Evolutionary conservation across 1,139 yeast species (phyloP).

Genomic region (Hanseniaspora sp.): DNA sequence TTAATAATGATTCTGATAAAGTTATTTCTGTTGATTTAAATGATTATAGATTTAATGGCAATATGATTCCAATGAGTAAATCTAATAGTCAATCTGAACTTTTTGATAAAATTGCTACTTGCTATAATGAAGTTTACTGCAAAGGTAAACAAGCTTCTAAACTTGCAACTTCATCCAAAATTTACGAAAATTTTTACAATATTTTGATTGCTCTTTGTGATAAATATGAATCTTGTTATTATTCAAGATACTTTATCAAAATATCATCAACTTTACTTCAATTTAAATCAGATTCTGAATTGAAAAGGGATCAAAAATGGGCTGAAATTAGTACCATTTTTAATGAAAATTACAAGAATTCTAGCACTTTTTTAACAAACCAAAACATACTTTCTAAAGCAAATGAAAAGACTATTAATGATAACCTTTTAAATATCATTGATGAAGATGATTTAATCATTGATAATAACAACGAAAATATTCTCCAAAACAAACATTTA

Average conservation of each 20-base stretch:
- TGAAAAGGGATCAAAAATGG: conserved; percentile 27
- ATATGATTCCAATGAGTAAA: neutral
- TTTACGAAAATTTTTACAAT: conserved; percentile 28
- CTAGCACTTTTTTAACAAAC: neutral
- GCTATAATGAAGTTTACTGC: neutral
- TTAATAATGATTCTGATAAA: neutral
- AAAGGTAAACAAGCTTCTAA: neutral
- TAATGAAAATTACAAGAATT: conserved; percentile 5
- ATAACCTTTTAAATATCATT: conserved; percentile 2
- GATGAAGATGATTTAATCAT: neutral
- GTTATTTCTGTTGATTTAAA: neutral
- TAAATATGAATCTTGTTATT: conserved; percentile 27
- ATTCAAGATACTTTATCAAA: conserved; percentile 26
- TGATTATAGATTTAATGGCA: neutral
- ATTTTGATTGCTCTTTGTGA: conserved; percentile 27
- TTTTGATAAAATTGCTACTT: neutral
- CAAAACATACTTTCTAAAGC: neutral
- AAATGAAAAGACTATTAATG: neutral
- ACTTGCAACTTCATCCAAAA: neutral
- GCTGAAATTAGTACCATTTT: neutral
- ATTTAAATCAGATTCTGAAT: conserved; percentile 25
- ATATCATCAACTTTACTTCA: conserved; percentile 26
- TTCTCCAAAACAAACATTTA: neutral
- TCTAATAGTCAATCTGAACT: neutral
- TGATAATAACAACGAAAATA: conserved; percentile 1